Percentiles rank a stretch among this genome's conserved stretches.
Conservation (phyloP, 179 eudicot species). For the Dionaea muscipula region DNA sequence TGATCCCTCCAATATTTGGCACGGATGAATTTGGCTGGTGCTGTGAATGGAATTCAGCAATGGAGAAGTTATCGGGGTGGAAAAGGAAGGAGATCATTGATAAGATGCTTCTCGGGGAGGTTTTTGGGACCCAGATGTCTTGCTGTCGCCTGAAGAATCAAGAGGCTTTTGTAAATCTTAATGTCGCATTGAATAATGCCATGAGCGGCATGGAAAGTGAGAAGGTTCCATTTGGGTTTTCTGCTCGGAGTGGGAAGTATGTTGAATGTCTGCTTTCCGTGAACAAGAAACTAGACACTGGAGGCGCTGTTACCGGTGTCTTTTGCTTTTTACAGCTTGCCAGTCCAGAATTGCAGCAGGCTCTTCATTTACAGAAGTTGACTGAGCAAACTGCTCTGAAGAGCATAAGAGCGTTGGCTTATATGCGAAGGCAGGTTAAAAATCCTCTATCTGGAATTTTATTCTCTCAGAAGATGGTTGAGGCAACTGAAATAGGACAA, state of each 20-base stretch:
- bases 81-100: conserved; percentile 44
- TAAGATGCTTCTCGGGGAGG: conserved; percentile 80
- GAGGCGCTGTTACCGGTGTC: conserved; percentile 64
- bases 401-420: conserved; percentile 55
- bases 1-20: conserved; percentile 85
- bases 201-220: conserved; percentile 58
- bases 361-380: conserved; percentile 70
- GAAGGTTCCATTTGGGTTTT: conserved; percentile 68
- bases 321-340: conserved; percentile 96
- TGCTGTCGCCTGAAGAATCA: conserved; percentile 70
- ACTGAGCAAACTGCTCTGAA: conserved; percentile 80
- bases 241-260: conserved; percentile 48
- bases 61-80: conserved; percentile 62
- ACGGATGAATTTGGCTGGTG: conserved; percentile 93
- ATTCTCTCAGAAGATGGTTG: conserved; percentile 62
- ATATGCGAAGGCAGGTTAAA: conserved; percentile 60
- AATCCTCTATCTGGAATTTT: conserved; percentile 82
- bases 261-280: conserved; percentile 68
- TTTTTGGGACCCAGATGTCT: conserved; percentile 51
- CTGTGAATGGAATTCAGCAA: conserved; percentile 80
- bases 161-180: conserved; percentile 65
- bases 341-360: conserved; percentile 85
- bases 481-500: conserved; percentile 50
- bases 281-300: conserved; percentile 56
- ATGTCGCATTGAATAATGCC: conserved; percentile 53